Evolutionary conservation across 2,329 filamentous ascomycete genomes (phyloP).

Genomic region (Didymella segeticola): DNA sequence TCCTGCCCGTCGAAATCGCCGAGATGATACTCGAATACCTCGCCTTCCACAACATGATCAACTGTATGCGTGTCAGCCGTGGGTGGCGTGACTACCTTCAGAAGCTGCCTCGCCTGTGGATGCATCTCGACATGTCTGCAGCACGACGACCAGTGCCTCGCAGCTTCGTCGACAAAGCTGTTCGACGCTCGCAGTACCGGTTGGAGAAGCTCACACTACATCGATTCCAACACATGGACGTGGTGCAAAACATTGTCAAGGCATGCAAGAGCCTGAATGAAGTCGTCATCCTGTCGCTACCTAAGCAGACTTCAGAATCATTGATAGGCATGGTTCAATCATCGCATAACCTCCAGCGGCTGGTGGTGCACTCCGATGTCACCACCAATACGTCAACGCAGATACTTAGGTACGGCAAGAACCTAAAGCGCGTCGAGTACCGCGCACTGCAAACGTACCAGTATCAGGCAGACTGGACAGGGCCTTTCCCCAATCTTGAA

Average conservation of each 20-base stretch:
- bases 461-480: conserved; percentile 28
- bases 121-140: conserved; percentile 59
- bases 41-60: conserved; percentile 60
- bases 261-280: conserved; percentile 45
- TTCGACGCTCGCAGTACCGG: conserved; percentile 48
- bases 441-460: neutral
- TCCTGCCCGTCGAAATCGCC: conserved; percentile 62
- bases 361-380: conserved; percentile 35
- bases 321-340: conserved; percentile 39
- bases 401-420: conserved; percentile 37
- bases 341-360: conserved; percentile 33
- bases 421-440: conserved; percentile 36
- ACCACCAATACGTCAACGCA: conserved; percentile 34
- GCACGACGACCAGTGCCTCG: conserved; percentile 53
- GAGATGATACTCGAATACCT: conserved; percentile 60
- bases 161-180: conserved; percentile 52
- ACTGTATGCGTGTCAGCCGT: conserved; percentile 62
- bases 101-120: conserved; percentile 58
- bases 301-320: conserved; percentile 30
- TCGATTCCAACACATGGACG: conserved; percentile 49
- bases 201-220: conserved; percentile 44
- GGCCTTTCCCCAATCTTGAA: conserved; percentile 34
- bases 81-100: conserved; percentile 61
- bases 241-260: conserved; percentile 49
- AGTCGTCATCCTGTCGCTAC: conserved; percentile 41